These are phyloP conservation scores for Aurantiochytrium sp. DNA, from an alignment of 108 stramenopile genomes.

Conservation along the genomic window DNA sequence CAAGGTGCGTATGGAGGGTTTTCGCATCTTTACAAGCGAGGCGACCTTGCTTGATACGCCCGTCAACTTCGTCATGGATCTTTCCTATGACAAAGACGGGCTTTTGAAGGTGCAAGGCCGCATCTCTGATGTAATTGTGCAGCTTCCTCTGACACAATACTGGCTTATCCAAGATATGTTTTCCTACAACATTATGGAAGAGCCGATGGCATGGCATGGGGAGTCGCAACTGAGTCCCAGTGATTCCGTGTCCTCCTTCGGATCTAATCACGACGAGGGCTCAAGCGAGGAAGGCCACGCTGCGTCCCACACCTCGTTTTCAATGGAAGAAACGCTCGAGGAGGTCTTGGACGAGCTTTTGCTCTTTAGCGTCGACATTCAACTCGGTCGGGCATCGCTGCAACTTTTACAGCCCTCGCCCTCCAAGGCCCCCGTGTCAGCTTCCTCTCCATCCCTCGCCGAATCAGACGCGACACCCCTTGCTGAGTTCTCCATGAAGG, in stretches of 20 bases:
- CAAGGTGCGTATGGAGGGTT: neutral
- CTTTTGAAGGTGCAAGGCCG: neutral
- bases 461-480: neutral
- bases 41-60: neutral
- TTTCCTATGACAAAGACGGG: neutral
- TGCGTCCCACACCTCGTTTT: too few relatives aligned
- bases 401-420: neutral
- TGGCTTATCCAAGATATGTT: neutral
- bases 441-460: too few relatives aligned
- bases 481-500: neutral
- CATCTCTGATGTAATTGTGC: neutral
- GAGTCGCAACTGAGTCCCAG: too few relatives aligned
- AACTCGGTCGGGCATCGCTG: neutral
- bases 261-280: too few relatives aligned
- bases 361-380: neutral
- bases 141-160: neutral
- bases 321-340: too few relatives aligned
- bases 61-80: neutral
- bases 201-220: neutral
- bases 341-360: neutral
- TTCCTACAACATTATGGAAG: neutral
- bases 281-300: too few relatives aligned
- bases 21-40: neutral
- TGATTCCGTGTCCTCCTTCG: too few relatives aligned
- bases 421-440: too few relatives aligned